Conservation (phyloP, 371 early-diverging fungal genomes). For the Mucor piriformis region DNA sequence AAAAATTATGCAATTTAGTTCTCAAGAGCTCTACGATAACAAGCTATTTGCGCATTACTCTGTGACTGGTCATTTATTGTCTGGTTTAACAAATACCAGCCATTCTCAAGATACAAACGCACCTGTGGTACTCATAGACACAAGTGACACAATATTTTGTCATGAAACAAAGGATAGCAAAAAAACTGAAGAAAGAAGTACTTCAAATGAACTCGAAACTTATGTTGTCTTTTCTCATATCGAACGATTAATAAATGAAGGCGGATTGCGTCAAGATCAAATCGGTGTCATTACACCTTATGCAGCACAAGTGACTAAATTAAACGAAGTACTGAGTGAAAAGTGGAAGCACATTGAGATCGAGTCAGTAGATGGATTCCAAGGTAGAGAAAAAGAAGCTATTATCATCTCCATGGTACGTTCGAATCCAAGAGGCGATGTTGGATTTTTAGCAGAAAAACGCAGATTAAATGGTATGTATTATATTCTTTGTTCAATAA, state of each 20-base stretch:
- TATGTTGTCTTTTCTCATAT: constrained; percentile 65
- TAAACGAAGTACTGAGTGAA: constrained; percentile 33
- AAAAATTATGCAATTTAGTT: constrained; percentile 78
- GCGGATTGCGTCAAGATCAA: constrained; percentile 61
- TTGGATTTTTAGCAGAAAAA: constrained; percentile 88
- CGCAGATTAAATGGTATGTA: constrained; percentile 76
- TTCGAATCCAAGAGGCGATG: constrained; percentile 74
- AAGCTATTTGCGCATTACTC: constrained; percentile 64
- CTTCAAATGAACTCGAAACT: constrained; percentile 77
- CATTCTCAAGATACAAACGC: constrained; percentile 53
- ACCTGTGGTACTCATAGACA: constrained; percentile 54
- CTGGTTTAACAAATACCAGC: constrained; percentile 59
- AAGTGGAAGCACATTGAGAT: constrained; percentile 62
- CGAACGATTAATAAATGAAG: constrained; percentile 47
- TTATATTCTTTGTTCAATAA: neutral
- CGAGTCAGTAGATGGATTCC: constrained; percentile 94
- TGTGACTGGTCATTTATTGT: constrained; percentile 65
- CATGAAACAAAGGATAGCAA: constrained; percentile 70
- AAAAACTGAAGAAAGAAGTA: constrained; percentile 57
- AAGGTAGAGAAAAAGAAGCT: constrained; percentile 93
- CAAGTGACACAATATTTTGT: constrained; percentile 21
- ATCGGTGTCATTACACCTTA: constrained; percentile 90
- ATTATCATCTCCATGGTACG: constrained; percentile 87
- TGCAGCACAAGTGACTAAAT: constrained; percentile 70
- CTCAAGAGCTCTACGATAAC: constrained; percentile 63